Percentiles rank a stretch among this genome's conserved stretches.
Evolutionary conservation across 345 rosid genomes (phyloP).

Genomic region (Citrus reticulata): DNA sequence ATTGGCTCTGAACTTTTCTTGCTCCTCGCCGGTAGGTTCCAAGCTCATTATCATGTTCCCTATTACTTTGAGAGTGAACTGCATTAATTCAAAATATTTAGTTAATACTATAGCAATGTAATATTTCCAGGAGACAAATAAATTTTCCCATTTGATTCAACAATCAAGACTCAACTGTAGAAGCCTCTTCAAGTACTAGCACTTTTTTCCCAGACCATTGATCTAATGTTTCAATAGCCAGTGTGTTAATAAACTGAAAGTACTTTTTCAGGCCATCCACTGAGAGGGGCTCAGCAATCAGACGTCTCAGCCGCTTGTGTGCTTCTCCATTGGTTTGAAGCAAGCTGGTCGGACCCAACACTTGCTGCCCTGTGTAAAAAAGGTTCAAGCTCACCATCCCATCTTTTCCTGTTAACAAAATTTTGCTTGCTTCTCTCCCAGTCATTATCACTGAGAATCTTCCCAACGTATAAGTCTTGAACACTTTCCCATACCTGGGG

Average conservation of each 20-base stretch:
- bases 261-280: slow-evolving; percentile 58
- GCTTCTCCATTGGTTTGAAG: slow-evolving; percentile 59
- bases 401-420: slow-evolving; percentile 63
- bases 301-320: slow-evolving; percentile 54
- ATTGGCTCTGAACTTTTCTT: slow-evolving; percentile 54
- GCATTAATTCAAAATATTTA: slow-evolving; percentile 15
- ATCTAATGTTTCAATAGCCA: slow-evolving; percentile 47
- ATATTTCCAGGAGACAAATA: neutral
- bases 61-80: slow-evolving; percentile 65
- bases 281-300: slow-evolving; percentile 56
- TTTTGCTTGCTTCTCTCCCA: slow-evolving; percentile 66
- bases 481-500: slow-evolving; percentile 59
- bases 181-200: slow-evolving; percentile 62
- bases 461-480: slow-evolving; percentile 52
- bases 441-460: slow-evolving; percentile 58
- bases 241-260: slow-evolving; percentile 49
- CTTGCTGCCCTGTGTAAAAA: slow-evolving; percentile 61
- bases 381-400: slow-evolving; percentile 73
- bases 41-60: slow-evolving; percentile 79
- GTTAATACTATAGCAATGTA: neutral
- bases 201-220: slow-evolving; percentile 44
- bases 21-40: slow-evolving; percentile 57
- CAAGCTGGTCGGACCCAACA: slow-evolving; percentile 56
- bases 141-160: neutral
- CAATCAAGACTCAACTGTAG: slow-evolving; percentile 43